Evolutionary conservation across 768 basidiomycete species (phyloP).

Genomic region (Collybia sordida): DNA sequence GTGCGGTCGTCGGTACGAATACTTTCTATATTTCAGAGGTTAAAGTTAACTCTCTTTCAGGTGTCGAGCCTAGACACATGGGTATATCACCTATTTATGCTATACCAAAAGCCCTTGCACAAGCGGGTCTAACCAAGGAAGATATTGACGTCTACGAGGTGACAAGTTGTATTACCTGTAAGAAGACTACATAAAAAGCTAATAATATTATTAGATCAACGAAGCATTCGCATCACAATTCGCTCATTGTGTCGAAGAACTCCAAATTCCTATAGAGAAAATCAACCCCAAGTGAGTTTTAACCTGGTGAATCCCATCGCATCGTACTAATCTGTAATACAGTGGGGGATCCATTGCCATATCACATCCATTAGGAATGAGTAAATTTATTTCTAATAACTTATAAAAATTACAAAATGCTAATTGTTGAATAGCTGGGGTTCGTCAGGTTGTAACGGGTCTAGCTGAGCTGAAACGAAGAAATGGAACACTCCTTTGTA

Average conservation of each 20-base stretch:
- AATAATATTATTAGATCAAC: slow-evolving; percentile 55
- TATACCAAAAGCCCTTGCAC: slow-evolving; percentile 65
- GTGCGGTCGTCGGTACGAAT: slow-evolving; percentile 68
- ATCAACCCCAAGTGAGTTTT: slow-evolving; percentile 78
- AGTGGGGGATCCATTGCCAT: slow-evolving; percentile 87
- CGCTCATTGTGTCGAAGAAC: slow-evolving; percentile 85
- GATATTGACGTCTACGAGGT: slow-evolving; percentile 82
- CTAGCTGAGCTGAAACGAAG: slow-evolving; percentile 75
- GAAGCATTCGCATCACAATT: slow-evolving; percentile 94
- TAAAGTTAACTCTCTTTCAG: slow-evolving; percentile 29
- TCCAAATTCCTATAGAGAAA: slow-evolving; percentile 73
- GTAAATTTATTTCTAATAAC: slow-evolving; percentile 39
- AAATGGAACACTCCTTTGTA: slow-evolving; percentile 71
- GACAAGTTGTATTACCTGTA: neutral
- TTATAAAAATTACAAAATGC: slow-evolving; percentile 6
- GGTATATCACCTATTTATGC: slow-evolving; percentile 74
- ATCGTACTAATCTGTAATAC: slow-evolving; percentile 5
- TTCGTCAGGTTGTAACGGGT: slow-evolving; percentile 87
- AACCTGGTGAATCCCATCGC: slow-evolving; percentile 3
- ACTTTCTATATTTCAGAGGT: neutral
- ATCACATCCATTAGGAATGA: slow-evolving; percentile 83
- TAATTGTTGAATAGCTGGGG: slow-evolving; percentile 55
- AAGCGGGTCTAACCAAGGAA: slow-evolving; percentile 61
- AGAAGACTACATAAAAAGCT: neutral
- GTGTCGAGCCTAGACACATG: slow-evolving; percentile 78